Evolutionary conservation across 768 basidiomycete species (phyloP).

Genomic region (Plicaturopsis crispa): DNA sequence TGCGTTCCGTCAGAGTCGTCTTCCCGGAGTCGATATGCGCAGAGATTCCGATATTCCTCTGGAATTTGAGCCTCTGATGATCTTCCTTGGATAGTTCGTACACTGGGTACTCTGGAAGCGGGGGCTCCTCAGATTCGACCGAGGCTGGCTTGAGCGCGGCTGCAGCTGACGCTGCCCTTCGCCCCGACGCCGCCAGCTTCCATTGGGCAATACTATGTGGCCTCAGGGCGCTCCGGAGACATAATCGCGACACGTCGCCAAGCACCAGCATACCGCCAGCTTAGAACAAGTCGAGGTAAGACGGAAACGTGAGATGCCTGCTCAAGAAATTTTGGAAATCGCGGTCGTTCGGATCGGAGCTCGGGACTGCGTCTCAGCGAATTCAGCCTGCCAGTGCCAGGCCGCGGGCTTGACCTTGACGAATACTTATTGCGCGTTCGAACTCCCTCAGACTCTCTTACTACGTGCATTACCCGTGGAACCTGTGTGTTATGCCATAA

Average conservation of each 20-base stretch:
- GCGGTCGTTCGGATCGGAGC: no score
- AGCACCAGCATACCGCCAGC: neutral
- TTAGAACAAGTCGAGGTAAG: neutral
- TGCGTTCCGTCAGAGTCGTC: constrained; percentile 94
- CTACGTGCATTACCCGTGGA: no score
- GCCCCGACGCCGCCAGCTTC: constrained; percentile 5
- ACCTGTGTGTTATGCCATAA: no score
- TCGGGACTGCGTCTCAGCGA: no score
- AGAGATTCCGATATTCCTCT: constrained; percentile 94
- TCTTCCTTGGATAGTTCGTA: constrained; percentile 60
- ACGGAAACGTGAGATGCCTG: neutral
- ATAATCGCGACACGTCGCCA: constrained; percentile 1
- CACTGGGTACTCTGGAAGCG: constrained; percentile 22
- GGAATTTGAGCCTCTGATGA: constrained; percentile 52
- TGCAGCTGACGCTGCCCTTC: constrained; percentile 36
- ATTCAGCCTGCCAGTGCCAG: no score
- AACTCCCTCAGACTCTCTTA: no score
- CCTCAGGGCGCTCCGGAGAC: neutral
- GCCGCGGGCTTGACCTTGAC: no score
- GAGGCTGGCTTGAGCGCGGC: constrained; percentile 31
- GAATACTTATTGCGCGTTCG: no score
- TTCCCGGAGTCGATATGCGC: constrained; percentile 97
- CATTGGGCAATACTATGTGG: constrained; percentile 1
- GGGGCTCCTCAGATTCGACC: constrained; percentile 15
- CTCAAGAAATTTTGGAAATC: no score